These are phyloP conservation scores for Podila epigama DNA, from an alignment of 192 early-diverging fungal species.

Conservation along the genomic window DNA sequence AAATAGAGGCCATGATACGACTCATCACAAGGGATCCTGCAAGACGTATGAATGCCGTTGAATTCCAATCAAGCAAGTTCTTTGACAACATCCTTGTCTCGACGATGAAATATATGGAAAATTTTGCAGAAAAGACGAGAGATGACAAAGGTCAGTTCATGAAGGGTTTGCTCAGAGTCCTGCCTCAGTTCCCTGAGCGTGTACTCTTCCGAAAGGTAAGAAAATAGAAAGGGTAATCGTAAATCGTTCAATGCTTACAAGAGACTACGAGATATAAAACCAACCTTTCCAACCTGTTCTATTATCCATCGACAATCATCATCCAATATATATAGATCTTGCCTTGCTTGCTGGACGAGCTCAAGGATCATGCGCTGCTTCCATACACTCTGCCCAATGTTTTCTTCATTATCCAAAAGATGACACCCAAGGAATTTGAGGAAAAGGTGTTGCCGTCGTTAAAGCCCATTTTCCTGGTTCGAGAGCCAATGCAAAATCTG, in stretches of 20 bases:
- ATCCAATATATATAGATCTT: conserved; percentile 61
- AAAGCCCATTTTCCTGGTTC: conserved; percentile 64
- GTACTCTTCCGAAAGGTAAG: conserved; percentile 73
- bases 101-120: conserved; percentile 81
- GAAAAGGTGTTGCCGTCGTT: conserved; percentile 66
- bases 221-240: neutral
- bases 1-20: conserved; percentile 52
- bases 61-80: conserved; percentile 73
- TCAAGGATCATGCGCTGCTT: conserved; percentile 77
- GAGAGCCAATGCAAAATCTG: conserved; percentile 72
- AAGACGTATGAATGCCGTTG: conserved; percentile 62
- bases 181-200: conserved; percentile 76
- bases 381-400: conserved; percentile 81
- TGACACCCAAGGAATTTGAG: conserved; percentile 68
- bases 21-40: conserved; percentile 63
- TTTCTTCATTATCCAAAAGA: conserved; percentile 71
- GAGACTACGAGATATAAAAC: too few species aligned
- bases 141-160: conserved; percentile 84
- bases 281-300: neutral
- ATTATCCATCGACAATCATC: neutral
- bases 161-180: conserved; percentile 72
- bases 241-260: neutral
- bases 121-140: conserved; percentile 77
- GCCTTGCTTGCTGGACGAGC: conserved; percentile 70
- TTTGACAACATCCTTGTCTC: conserved; percentile 85